These are phyloP conservation scores for Purpureocillium lavendulum DNA, from an alignment of 2,329 filamentous ascomycete genomes.

Conservation along the genomic window DNA sequence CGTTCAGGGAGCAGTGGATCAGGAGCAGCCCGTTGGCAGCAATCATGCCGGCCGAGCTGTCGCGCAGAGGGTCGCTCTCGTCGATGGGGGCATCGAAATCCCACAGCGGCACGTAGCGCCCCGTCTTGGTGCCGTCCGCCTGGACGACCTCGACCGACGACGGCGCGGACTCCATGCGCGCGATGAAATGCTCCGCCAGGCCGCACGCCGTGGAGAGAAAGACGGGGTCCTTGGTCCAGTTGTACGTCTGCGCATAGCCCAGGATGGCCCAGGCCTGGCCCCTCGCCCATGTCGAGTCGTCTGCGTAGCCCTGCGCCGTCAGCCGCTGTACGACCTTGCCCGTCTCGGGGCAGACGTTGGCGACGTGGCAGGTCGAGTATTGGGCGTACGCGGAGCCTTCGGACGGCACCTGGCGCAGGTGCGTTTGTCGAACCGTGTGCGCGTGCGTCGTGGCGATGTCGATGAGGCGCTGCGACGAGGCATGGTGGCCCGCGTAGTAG, in stretches of 20 bases:
- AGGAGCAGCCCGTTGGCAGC: conserved; percentile 33
- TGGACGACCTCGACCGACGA: conserved; percentile 11
- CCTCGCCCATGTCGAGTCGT: conserved; percentile 37
- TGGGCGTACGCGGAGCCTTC: conserved; percentile 1
- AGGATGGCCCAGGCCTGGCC: conserved; percentile 42
- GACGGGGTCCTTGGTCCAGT: conserved; percentile 17
- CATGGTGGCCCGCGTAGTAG: conserved; percentile 27
- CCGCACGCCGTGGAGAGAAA: conserved; percentile 35
- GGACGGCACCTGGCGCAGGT: conserved; percentile 24
- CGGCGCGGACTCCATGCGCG: conserved; percentile 21
- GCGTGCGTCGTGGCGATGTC: conserved; percentile 31
- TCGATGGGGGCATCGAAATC: conserved; percentile 31
- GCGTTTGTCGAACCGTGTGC: conserved; percentile 24
- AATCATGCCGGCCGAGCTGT: conserved; percentile 29
- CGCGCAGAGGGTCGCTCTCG: conserved; percentile 18
- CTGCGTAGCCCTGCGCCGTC: conserved; percentile 37
- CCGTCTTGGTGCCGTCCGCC: conserved; percentile 1
- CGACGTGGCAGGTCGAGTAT: conserved; percentile 31
- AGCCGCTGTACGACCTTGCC: conserved; percentile 25
- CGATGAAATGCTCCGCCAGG: conserved; percentile 38
- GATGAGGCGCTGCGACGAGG: conserved; percentile 16
- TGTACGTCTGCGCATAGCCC: conserved; percentile 39
- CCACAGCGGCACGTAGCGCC: conserved; percentile 20
- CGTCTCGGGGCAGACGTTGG: conserved; percentile 30
- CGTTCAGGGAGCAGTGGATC: conserved; percentile 18